phyloP scores from a whole-genome alignment of 371 early-diverging fungal genomes.

The Mortierella sp. region DNA sequence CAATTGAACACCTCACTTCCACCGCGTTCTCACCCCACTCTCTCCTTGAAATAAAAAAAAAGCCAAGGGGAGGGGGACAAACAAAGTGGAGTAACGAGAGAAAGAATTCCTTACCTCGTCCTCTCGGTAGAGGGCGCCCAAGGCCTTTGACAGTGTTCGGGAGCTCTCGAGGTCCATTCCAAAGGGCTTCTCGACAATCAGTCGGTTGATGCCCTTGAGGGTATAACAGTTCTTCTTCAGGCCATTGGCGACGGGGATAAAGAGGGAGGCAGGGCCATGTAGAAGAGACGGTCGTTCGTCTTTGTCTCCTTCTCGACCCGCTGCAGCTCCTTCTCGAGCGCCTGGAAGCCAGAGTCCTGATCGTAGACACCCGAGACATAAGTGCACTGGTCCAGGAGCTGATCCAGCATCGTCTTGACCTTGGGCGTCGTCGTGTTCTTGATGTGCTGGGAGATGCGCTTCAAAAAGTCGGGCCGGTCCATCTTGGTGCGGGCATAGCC shows the following conservation, averaged over 20 bases:
- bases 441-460: constrained; percentile 84
- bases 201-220: constrained; percentile 74
- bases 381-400: constrained; percentile 79
- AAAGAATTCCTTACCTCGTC: constrained; percentile 69
- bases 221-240: constrained; percentile 80
- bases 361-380: constrained; percentile 94
- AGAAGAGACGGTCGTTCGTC: constrained; percentile 81
- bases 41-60: not conserved
- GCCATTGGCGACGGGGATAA: constrained; percentile 85
- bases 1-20: no score
- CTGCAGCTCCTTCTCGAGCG: constrained; percentile 69
- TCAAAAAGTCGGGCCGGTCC: constrained; percentile 82
- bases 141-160: constrained; percentile 71
- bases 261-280: constrained; percentile 98
- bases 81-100: not conserved
- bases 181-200: constrained; percentile 99
- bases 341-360: constrained; percentile 75
- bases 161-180: constrained; percentile 92
- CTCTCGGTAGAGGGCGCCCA: constrained; percentile 85
- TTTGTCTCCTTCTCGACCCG: constrained; percentile 67
- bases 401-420: constrained; percentile 59
- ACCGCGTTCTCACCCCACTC: not conserved
- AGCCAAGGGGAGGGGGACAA: not conserved
- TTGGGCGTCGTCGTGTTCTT: constrained; percentile 61
- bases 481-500: constrained; percentile 97